Conservation (phyloP, 2,329 filamentous ascomycete genomes). For the Colletotrichum acutatum region DNA sequence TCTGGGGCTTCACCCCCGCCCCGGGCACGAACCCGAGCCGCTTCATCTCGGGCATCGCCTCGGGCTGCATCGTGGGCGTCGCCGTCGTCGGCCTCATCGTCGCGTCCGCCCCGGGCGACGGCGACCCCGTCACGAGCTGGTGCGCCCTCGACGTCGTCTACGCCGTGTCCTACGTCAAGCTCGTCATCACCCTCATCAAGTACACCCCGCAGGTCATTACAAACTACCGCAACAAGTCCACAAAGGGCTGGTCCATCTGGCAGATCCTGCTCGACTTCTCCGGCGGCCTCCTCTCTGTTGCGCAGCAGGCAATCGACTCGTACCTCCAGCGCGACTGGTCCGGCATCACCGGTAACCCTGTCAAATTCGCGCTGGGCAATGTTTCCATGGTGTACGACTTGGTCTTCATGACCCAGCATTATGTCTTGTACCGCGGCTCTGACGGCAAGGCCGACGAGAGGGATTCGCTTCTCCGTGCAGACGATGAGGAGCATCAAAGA, state of each 20-base stretch:
- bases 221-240: slow-evolving; percentile 88
- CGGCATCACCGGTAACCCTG: slow-evolving; percentile 89
- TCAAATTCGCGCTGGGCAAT: slow-evolving; percentile 89
- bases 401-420: slow-evolving; percentile 91
- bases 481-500: slow-evolving; percentile 36
- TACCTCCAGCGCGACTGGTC: slow-evolving; percentile 88
- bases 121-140: slow-evolving; percentile 61
- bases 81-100: slow-evolving; percentile 60
- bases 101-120: slow-evolving; percentile 47
- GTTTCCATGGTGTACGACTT: slow-evolving; percentile 87
- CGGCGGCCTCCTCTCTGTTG: slow-evolving; percentile 83
- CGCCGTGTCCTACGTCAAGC: slow-evolving; percentile 86
- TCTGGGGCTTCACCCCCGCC: slow-evolving; percentile 81
- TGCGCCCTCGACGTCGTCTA: slow-evolving; percentile 73
- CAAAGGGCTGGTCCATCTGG: slow-evolving; percentile 86
- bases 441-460: slow-evolving; percentile 36
- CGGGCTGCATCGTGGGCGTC: slow-evolving; percentile 74
- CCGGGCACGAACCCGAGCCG: slow-evolving; percentile 65
- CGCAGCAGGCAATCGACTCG: slow-evolving; percentile 87
- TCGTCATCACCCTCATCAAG: slow-evolving; percentile 89
- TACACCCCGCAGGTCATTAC: slow-evolving; percentile 88
- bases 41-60: slow-evolving; percentile 75
- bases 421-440: slow-evolving; percentile 72
- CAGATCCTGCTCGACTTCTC: slow-evolving; percentile 86
- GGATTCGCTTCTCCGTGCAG: slow-evolving; percentile 30